Base-by-base conservation (phyloP, 768 basidiomycete genomes). In the Gloeostereum incarnatum region DNA sequence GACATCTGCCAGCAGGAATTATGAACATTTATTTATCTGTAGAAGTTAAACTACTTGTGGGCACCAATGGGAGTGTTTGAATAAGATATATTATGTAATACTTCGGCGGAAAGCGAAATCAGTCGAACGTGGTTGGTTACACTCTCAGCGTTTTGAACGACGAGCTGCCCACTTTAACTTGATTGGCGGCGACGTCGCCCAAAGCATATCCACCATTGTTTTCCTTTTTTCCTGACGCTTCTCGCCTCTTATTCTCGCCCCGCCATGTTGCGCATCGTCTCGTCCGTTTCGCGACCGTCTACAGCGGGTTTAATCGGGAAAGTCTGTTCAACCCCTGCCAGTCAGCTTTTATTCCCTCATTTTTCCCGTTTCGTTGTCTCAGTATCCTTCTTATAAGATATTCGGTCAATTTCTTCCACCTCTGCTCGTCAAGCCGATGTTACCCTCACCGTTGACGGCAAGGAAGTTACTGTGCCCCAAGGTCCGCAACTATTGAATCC, bases 401-500 rank as follows among this genome's bases (percentile, higher is more conserved):
- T 69, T 44, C 68, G 81, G 43, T 65, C 69, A 23, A 71, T 88
- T 54, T 63, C 80, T 8, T 81, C 86, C 26, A 73, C 81, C 1
- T 71, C 82, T 13, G 58, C 69, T 41, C 68, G 74, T 41, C 71
- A 69, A 50, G 83, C 82, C 31, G 85, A 90, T 48, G 82, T 97
- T 49, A 94, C 91, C 22, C 65, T 98, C 21, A 94, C 92, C 1
- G 82, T 98, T 29, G 93, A 99, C 60, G 94, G 94, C 46, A 96
- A 93, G 62, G 85, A 92, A 65, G 92, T 99, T 16, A 92, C 90
- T 2, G 92, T 99, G 25, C 91, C 91, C 19, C 91, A 94, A 68
- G 94, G 93, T 87, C 42, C 40, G 80, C 62, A 32, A 43, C 35
- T n/a, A 23, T 30, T 32, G 32, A 32, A 34, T 36, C 32, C 22